Evolutionary conservation across 2,329 filamentous ascomycete species (phyloP), one percentile per base, ranked within the genome.

Genomic region (Aspergillus sergii): DNA sequence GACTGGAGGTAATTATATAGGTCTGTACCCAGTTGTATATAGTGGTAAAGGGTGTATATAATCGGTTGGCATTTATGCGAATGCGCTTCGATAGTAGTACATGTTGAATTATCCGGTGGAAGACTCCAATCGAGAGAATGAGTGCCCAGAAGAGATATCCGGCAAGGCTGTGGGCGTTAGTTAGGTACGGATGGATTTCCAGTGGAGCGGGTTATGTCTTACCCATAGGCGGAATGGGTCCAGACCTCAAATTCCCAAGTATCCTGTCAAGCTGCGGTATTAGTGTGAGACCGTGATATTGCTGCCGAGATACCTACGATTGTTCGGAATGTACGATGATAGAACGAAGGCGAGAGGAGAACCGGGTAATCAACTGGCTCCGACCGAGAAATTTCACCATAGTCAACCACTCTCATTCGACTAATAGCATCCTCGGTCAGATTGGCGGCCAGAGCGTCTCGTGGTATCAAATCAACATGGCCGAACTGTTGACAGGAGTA

Each of bases 1-100:
- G 75, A 1, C 80, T 76, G 4, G 83, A 80, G 11, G 81, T 70
- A 10, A 81, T 74, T 11, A 85, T 54, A 66, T 81, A 69, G 2
- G 73, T 75, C 28, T 76, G 68, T 4, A 78, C 26, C 75, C 76
- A 80, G 39, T 75, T 68, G 59, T 73, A 66, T 10, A 65, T 30
- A 19, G 39, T 46, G 14, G 61, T 48, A 23, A 67, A 58, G 10
- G 61, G 62, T 23, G 26, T 57, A 36, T 36, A 57, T 53, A 57
- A 26, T 14, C 32, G 34, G 26, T 14, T 51, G 55, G 46, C 34
- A 41, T 16, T 21, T 23, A 63, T 32, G 55, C 34, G 54, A 10
- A 61, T 43, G 4, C 55, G 59, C n/a, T 69, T 64, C 12, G 56
- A 43, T 21, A 63, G 54, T 9, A 70, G 63, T 9, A 74, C 19